Base-by-base conservation (phyloP, 768 basidiomycete species). In the Tricholoma sp. region DNA sequence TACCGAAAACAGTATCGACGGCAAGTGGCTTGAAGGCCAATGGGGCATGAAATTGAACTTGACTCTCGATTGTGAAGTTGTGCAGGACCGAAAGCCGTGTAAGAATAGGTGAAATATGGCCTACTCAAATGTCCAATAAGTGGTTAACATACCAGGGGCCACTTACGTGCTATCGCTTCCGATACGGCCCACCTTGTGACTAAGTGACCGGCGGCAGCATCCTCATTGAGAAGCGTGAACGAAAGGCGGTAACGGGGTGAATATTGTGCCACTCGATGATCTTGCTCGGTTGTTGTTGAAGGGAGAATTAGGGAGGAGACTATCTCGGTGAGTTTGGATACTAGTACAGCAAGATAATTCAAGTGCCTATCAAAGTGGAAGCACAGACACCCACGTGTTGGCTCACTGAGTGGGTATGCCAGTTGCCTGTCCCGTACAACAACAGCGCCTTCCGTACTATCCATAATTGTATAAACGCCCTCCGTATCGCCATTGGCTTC, bases 211-310 rank as follows among this genome's bases (percentile, higher is more conserved):
- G 79, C 78, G 1, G 88, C 74, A 3, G 89, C 83, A 67, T 98
- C 90, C 72, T 98, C 93, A 66, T 98, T 96, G 52, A 99, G 73
- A 6, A 99, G 75, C 12, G 89, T 91, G 74, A 98, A 97, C n/a
- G 92, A 84, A 12, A 98, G 80, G 43, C 93, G 87, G 69, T 91
- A 91, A 46, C 83, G 83, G 4, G 84, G 80, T 11, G 94, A 81
- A 69, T 91, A 98, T 70, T 90, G 91, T 37, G 84, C 81, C 54
- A 81, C 77, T 29, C 81, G 76, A 49, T 80, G 74, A 54, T 71
- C 66, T 16, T 71, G 69, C 27, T 70, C 64, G n/a, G 78, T 68
- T 3, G 78, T 72, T 1, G 73, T 80, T 64, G 54, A 85, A 59
- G 65, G 76, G 55, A 58, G 69, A 46, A 84, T 64, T 32, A 77